Percentiles rank a stretch among this genome's conserved stretches.
phyloP scores from a whole-genome alignment of 352 stramenopile species.

The Pythium dissimile region DNA sequence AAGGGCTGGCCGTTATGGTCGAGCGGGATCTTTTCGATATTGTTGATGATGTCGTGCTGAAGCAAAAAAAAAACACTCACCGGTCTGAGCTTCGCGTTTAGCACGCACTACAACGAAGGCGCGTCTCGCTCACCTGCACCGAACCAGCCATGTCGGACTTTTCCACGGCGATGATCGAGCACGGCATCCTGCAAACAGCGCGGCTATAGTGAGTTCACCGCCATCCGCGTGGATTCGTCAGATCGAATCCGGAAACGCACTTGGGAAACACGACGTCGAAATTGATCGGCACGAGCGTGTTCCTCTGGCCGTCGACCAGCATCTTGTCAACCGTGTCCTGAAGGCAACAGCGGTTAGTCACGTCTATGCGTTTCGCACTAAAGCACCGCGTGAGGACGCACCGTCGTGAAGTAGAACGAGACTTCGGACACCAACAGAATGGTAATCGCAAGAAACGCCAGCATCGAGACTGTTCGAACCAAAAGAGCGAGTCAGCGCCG shows the following conservation, averaged over 20 bases:
- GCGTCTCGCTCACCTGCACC: conserved; percentile 42
- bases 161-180: conserved; percentile 67
- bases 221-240: too few relatives aligned
- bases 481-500: conserved; percentile 1
- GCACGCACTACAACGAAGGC: background rate
- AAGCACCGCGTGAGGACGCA: conserved; percentile 1
- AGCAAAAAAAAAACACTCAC: background rate
- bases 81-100: too few relatives aligned
- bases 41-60: conserved; percentile 72
- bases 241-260: conserved; percentile 15
- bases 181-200: conserved; percentile 54
- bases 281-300: conserved; percentile 67
- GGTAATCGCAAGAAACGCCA: conserved; percentile 64
- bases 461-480: conserved; percentile 50
- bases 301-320: conserved; percentile 71
- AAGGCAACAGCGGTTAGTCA: background rate
- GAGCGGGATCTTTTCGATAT: conserved; percentile 74
- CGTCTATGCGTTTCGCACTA: background rate
- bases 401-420: conserved; percentile 67
- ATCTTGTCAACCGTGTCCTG: conserved; percentile 85
- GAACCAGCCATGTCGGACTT: conserved; percentile 66
- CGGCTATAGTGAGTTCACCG: background rate
- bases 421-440: conserved; percentile 73
- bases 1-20: conserved; percentile 43
- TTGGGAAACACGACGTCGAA: conserved; percentile 80